These are phyloP conservation scores for Suillus subluteus DNA, from an alignment of 768 basidiomycete genomes.

Conservation along the genomic window DNA sequence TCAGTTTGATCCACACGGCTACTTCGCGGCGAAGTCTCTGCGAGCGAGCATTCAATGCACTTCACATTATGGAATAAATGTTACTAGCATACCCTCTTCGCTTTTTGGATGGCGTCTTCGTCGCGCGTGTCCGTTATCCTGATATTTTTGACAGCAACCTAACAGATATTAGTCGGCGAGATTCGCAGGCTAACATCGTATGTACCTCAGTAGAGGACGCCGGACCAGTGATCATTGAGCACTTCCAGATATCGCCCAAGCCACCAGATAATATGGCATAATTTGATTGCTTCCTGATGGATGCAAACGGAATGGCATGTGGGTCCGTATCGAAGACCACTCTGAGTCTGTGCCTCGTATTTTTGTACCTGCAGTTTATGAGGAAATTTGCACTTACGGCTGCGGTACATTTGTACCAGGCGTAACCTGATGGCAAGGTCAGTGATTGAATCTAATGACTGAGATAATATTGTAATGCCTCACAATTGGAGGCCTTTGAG, in stretches of 20 bases:
- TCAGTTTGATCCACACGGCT: background rate
- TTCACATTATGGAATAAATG: background rate
- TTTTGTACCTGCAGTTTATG: background rate
- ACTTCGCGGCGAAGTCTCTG: conserved; percentile 6
- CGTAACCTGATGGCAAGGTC: no score
- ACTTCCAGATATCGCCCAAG: conserved; percentile 3
- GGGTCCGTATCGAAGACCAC: background rate
- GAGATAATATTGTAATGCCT: no score
- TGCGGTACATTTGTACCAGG: no score
- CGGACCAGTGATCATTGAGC: background rate
- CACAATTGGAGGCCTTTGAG: background rate
- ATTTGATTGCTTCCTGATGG: background rate
- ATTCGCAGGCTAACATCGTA: background rate
- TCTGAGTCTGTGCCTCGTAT: no score
- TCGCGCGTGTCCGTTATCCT: background rate
- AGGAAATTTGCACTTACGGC: background rate
- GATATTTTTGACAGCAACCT: conserved; percentile 4
- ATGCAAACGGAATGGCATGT: background rate
- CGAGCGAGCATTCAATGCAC: background rate
- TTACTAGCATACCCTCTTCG: background rate
- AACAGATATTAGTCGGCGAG: background rate
- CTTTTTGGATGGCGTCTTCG: background rate
- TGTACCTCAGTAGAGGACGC: background rate
- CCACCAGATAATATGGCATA: background rate
- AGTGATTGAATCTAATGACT: no score